Evolutionary conservation across 805 yeast species (phyloP).

Genomic region (Candida maris): DNA sequence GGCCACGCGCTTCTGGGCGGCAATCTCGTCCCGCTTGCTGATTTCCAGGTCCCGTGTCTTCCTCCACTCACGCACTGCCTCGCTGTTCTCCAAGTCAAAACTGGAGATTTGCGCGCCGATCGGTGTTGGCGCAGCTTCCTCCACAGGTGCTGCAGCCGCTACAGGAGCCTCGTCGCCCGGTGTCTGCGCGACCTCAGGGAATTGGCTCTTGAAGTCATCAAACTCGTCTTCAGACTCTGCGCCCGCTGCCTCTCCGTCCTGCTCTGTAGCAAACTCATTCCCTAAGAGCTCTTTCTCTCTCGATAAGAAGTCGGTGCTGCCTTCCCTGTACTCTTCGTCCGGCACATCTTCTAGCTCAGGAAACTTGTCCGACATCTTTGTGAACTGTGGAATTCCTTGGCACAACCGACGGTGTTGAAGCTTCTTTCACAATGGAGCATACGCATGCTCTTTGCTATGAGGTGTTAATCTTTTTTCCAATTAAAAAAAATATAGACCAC

Average conservation of each 20-base stretch:
- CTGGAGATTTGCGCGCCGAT: constrained; percentile 40
- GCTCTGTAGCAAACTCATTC: constrained; percentile 66
- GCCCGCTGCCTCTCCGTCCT: constrained; percentile 47
- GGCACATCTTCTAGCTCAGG: constrained; percentile 59
- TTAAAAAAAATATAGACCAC: constrained; percentile 6
- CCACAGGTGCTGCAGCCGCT: constrained; percentile 8
- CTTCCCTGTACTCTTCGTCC: constrained; percentile 33
- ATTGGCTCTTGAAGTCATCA: constrained; percentile 60
- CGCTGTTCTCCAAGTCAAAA: constrained; percentile 46
- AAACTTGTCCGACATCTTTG: constrained; percentile 66
- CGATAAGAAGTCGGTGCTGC: constrained; percentile 49
- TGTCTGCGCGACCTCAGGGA: constrained; percentile 51
- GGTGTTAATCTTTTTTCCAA: neutral
- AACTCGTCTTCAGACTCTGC: constrained; percentile 45
- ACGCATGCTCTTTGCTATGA: too few relatives aligned
- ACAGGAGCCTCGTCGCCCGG: constrained; percentile 12
- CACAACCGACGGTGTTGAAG: too few relatives aligned
- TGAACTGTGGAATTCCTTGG: too few relatives aligned
- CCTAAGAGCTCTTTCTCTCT: constrained; percentile 69
- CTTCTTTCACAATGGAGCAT: too few relatives aligned
- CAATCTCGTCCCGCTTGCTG: constrained; percentile 70
- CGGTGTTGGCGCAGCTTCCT: constrained; percentile 19
- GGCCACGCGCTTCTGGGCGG: constrained; percentile 58
- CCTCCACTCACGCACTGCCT: constrained; percentile 72
- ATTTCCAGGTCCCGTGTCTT: constrained; percentile 77